Conservation (phyloP, 2,329 filamentous ascomycete species). For the Hortaea sp. region DNA sequence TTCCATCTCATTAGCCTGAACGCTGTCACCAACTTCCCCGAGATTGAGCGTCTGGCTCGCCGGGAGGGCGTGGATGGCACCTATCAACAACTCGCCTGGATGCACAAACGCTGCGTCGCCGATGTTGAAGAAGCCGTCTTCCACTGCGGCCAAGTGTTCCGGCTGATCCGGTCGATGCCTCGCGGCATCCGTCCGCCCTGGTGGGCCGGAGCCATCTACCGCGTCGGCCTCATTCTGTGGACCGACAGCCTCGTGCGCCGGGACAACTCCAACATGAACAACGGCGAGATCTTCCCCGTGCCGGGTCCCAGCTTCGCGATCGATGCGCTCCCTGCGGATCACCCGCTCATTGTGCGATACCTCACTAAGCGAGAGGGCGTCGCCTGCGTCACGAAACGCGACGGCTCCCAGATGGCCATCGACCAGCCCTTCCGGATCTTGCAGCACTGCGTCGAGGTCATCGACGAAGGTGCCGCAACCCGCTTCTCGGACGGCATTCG, state of each 20-base stretch:
- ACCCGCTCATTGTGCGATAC: slow-evolving; percentile 42
- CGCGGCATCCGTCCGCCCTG: slow-evolving; percentile 53
- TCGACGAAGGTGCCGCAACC: slow-evolving; percentile 43
- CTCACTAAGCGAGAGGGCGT: slow-evolving; percentile 44
- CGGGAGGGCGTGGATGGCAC: slow-evolving; percentile 48
- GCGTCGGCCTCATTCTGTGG: slow-evolving; percentile 55
- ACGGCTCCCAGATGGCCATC: slow-evolving; percentile 38
- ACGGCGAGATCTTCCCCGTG: slow-evolving; percentile 28
- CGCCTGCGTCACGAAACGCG: slow-evolving; percentile 41
- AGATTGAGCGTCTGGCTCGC: slow-evolving; percentile 57
- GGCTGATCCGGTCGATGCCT: slow-evolving; percentile 51
- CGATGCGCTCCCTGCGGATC: slow-evolving; percentile 41
- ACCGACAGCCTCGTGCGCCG: slow-evolving; percentile 48
- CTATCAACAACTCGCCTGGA: slow-evolving; percentile 44
- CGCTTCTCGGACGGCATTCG: slow-evolving; percentile 46
- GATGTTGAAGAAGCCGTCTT: slow-evolving; percentile 54
- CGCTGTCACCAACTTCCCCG: slow-evolving; percentile 55
- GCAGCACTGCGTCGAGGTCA: slow-evolving; percentile 42
- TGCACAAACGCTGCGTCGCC: slow-evolving; percentile 53
- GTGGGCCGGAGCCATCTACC: slow-evolving; percentile 63
- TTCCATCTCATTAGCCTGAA: slow-evolving; percentile 64
- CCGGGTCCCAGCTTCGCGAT: slow-evolving; percentile 38
- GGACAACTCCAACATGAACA: slow-evolving; percentile 30
- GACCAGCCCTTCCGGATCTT: slow-evolving; percentile 41
- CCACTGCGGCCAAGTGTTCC: slow-evolving; percentile 58